phyloP scores from a whole-genome alignment of 805 yeast species.

The Yarrowia deformans region DNA sequence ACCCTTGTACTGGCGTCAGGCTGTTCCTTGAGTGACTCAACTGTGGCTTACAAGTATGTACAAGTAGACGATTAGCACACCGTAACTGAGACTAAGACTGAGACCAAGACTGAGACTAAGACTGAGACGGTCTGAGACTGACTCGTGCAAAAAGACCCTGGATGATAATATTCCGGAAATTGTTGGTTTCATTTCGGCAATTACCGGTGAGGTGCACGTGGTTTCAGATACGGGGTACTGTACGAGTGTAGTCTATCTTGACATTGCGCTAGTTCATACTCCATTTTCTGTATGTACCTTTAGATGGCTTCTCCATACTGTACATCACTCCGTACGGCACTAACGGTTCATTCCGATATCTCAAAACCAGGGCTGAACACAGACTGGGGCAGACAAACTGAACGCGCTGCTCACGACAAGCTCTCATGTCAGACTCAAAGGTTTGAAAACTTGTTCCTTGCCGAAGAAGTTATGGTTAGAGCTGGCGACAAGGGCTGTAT shows the following conservation, averaged over 20 bases:
- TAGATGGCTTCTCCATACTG: too few species aligned
- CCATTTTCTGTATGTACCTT: too few species aligned
- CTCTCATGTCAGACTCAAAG: neutral
- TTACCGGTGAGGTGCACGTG: neutral
- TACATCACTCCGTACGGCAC: too few species aligned
- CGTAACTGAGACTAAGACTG: too few species aligned
- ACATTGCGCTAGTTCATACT: too few species aligned
- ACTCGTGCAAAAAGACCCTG: conserved; percentile 33
- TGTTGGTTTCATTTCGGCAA: conserved; percentile 1
- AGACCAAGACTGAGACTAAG: neutral
- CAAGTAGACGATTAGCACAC: too few species aligned
- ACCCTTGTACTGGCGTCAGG: conserved; percentile 5
- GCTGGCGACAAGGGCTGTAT: conserved; percentile 3
- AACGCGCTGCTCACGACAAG: neutral
- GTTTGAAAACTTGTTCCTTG: neutral
- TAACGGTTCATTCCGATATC: too few species aligned
- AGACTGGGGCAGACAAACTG: neutral
- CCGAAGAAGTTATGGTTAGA: conserved; percentile 25
- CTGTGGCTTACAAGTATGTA: conserved; percentile 20
- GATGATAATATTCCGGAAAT: conserved; percentile 27
- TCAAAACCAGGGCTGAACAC: neutral
- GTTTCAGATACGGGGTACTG: too few species aligned
- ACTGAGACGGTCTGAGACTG: neutral
- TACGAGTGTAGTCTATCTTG: too few species aligned
- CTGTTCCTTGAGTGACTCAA: conserved; percentile 1